A percentile compares a stretch with the other conserved stretches of the same genome.
Evolutionary conservation across 2,329 filamentous ascomycete genomes (phyloP).

Genomic region (Talaromyces sp.): DNA sequence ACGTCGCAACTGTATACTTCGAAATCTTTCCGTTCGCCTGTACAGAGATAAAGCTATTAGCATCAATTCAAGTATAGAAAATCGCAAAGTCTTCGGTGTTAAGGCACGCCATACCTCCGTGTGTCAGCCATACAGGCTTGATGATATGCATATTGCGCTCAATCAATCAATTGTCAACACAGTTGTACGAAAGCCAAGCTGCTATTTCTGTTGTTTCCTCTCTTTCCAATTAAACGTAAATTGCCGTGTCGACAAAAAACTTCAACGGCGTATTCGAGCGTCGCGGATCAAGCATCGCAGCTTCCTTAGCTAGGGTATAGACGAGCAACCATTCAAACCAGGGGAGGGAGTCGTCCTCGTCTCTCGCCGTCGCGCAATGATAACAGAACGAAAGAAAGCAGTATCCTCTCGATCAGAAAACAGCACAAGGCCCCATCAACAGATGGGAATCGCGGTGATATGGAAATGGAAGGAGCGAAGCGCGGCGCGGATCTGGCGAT

Average conservation of each 20-base stretch:
- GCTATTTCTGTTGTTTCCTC: neutral
- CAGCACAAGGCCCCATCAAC: neutral
- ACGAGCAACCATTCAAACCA: neutral
- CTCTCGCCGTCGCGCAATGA: neutral
- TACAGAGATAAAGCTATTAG: neutral
- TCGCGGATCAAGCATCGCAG: constrained; percentile 18
- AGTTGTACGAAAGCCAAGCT: neutral
- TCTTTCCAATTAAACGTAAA: neutral
- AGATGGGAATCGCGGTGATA: neutral
- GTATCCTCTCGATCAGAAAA: neutral
- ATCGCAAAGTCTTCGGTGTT: neutral
- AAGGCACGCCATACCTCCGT: constrained; percentile 63
- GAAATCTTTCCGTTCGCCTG: constrained; percentile 94
- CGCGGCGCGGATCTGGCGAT: constrained; percentile 1
- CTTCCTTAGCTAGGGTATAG: constrained; percentile 4
- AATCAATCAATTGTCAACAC: neutral
- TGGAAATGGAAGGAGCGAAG: neutral
- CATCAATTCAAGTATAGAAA: neutral
- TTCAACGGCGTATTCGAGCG: neutral
- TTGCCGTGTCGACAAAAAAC: neutral
- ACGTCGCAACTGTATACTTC: constrained; percentile 98
- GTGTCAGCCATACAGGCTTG: constrained; percentile 93
- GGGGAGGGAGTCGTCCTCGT: neutral
- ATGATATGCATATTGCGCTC: constrained; percentile 69
- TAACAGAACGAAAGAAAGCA: neutral